Percentiles rank a stretch among this genome's conserved stretches.
Evolutionary conservation across 306 rosid genomes (phyloP).

Genomic region (Castanea crenata): DNA sequence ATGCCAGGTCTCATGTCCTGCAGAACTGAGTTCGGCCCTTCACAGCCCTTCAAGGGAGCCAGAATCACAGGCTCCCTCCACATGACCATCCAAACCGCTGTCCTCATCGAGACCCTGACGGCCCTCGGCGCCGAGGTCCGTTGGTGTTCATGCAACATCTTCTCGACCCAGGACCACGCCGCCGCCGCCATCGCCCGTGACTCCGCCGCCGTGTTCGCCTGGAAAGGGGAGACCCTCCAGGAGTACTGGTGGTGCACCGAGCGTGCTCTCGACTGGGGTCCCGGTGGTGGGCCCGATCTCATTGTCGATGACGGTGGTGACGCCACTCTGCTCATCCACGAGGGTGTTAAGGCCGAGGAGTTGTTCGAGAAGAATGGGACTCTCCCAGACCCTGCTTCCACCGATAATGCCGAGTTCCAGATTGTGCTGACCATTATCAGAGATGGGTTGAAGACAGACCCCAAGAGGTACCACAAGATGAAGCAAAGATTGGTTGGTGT

Average conservation of each 20-base stretch:
- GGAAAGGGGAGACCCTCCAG: conserved; percentile 96
- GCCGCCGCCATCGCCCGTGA: conserved; percentile 95
- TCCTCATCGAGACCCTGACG: conserved; percentile 91
- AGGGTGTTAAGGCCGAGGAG: conserved; percentile 92
- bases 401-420: conserved; percentile 84
- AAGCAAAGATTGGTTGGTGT: conserved; percentile 84
- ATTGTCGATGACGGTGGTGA: conserved; percentile 97
- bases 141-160: conserved; percentile 96
- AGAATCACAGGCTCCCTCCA: conserved; percentile 94
- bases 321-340: conserved; percentile 75
- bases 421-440: conserved; percentile 65
- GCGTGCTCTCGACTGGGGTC: conserved; percentile 90
- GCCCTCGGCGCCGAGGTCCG: conserved; percentile 97
- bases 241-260: conserved; percentile 99
- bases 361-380: conserved; percentile 48
- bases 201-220: conserved; percentile 84
- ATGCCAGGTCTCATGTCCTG: conserved; percentile 85
- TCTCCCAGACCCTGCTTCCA: conserved; percentile 64
- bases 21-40: conserved; percentile 62
- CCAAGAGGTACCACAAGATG: conserved; percentile 91
- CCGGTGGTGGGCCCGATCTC: conserved; percentile 86
- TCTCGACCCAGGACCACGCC: conserved; percentile 97
- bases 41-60: conserved; percentile 84
- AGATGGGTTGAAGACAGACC: conserved; percentile 78
- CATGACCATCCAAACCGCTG: conserved; percentile 98